phyloP scores from a whole-genome alignment of 2,329 filamentous ascomycete species.

The Alternaria sp. region DNA sequence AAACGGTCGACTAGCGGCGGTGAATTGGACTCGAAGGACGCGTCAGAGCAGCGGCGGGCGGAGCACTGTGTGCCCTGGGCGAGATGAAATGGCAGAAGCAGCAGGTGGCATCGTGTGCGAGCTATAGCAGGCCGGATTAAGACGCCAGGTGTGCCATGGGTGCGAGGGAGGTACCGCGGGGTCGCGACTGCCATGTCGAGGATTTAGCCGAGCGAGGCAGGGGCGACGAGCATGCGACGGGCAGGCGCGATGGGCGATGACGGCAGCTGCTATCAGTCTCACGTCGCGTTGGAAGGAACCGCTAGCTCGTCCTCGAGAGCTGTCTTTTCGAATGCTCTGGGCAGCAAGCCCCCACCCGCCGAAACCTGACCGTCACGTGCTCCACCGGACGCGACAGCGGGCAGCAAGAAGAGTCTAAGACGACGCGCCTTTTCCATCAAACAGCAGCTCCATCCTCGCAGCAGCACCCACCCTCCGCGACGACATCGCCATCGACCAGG shows the following conservation, averaged over 20 bases:
- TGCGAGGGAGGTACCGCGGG: conserved; percentile 12
- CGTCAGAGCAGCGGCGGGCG: conserved; percentile 23
- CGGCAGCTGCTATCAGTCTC: neutral
- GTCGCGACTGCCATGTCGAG: conserved; percentile 19
- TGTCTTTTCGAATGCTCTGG: neutral
- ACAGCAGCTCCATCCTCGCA: neutral
- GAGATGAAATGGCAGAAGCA: conserved; percentile 27
- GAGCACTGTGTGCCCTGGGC: conserved; percentile 28
- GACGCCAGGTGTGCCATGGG: conserved; percentile 7
- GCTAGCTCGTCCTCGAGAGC: neutral
- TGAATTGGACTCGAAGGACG: conserved; percentile 36
- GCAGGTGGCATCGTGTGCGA: conserved; percentile 16
- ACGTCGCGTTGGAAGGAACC: neutral
- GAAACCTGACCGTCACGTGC: conserved; percentile 22
- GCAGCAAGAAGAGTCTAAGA: neutral
- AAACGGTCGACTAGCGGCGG: conserved; percentile 44
- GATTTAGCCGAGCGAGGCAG: conserved; percentile 32
- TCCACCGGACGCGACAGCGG: conserved; percentile 17
- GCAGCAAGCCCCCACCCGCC: neutral
- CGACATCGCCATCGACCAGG: neutral
- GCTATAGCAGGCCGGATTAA: conserved; percentile 24
- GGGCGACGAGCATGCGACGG: neutral
- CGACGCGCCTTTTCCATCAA: neutral
- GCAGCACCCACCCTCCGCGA: neutral
- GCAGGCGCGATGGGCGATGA: conserved; percentile 12